These are phyloP conservation scores for Hyaloperonospora brassicae DNA, from an alignment of 352 stramenopile genomes.

Conservation along the genomic window DNA sequence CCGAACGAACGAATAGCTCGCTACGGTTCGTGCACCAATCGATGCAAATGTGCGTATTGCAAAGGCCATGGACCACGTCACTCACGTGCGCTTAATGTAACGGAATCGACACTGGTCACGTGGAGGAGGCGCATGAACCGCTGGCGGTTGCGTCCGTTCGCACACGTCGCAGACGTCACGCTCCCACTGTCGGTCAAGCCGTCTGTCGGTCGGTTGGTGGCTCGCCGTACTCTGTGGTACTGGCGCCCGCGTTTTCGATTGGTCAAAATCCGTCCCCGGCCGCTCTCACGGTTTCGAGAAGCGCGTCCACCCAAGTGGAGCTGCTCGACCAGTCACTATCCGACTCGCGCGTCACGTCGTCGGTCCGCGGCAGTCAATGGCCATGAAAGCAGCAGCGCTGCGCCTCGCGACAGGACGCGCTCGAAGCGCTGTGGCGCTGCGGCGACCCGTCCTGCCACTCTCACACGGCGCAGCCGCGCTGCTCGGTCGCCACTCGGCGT, in stretches of 20 bases:
- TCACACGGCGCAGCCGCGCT: constrained; percentile 10
- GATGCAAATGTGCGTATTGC: too few species aligned
- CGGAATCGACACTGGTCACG: too few species aligned
- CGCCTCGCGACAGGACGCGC: constrained; percentile 16
- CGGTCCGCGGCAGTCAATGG: constrained; percentile 5
- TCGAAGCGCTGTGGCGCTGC: constrained; percentile 6
- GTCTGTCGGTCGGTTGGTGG: too few species aligned
- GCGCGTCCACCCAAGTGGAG: constrained; percentile 21
- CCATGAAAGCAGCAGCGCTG: constrained; percentile 27
- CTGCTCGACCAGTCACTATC: too few species aligned
- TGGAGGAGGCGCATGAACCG: too few species aligned
- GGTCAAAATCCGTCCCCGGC: constrained; percentile 1
- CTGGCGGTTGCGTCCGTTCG: background rate
- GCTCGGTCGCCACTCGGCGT: constrained; percentile 11
- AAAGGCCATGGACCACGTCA: too few species aligned
- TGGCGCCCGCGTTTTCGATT: constrained; percentile 1
- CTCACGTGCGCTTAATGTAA: too few species aligned
- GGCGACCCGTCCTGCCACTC: background rate
- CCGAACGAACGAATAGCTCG: too few species aligned
- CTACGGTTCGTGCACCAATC: too few species aligned
- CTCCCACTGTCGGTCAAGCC: too few species aligned
- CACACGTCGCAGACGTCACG: constrained; percentile 26
- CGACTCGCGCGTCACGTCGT: too few species aligned
- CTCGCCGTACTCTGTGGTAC: too few species aligned
- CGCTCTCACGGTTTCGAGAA: constrained; percentile 20